Base-by-base conservation (phyloP, 495 filamentous ascomycete genomes). In the Aspergillus ostianus region DNA sequence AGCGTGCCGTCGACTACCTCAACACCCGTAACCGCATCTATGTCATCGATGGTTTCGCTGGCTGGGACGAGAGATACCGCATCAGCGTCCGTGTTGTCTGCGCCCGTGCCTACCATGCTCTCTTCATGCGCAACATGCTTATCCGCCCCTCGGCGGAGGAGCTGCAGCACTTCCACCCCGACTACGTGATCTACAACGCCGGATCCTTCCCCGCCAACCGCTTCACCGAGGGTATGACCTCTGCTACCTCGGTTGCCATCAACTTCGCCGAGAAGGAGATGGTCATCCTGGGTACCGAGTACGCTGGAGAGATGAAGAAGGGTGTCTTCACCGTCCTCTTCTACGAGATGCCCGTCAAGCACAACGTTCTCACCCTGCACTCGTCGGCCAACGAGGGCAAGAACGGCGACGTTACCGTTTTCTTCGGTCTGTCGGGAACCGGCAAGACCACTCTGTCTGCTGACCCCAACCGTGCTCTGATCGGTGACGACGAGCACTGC, bases 51-150 rank as follows among this genome's bases (percentile, higher is more conserved):
- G 94, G 94, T 61, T 98, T 87, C 73, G 94, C 94, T 60, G 94
- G 94, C 67, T 98, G 94, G 94, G 94, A 98, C 67, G 89, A 95
- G 84, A 92, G 93, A 71, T 98, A 98, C 84, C 85, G 92, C 59
- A 98, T 98, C 81, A 90, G 87, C 67, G 94, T 98, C 69, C 95
- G 94, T 65, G 93, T 98, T 61, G 91, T 98, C 73, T 98, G 94
- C 79, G 94, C 94, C 62, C 90, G 94, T 73, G 94, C 94, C 77
- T 98, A 98, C 84, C 94, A 98, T 84, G 94, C 94, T 63, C 85
- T 98, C 60, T 98, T 98, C 90, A 98, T 98, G 94, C 91, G 95
- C 68, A 98, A 98, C 83, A 98, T 98, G 94, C 90, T 98, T 71
- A 98, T 98, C 82, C 89, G 94, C 70, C 94, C 94, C 58, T 79